A percentile compares a stretch with the other conserved stretches of the same genome.
Evolutionary conservation across 441 rosid species (phyloP).

Genomic region (Sinapis alba): DNA sequence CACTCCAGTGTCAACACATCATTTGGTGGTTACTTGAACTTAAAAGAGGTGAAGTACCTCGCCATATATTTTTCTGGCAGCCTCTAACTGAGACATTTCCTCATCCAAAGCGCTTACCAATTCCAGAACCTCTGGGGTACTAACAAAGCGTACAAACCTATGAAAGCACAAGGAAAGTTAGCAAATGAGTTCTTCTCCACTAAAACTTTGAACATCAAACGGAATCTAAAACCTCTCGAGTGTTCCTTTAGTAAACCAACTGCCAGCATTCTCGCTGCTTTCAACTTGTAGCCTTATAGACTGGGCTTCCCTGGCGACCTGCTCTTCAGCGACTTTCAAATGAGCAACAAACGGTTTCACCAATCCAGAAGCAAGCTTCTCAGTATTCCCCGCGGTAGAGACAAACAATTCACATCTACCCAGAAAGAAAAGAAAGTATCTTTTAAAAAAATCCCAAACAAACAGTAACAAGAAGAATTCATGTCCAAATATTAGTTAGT

Average conservation of each 20-base stretch:
- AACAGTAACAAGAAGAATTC: background rate
- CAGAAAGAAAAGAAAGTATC: background rate
- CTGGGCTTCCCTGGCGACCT: slow-evolving; percentile 58
- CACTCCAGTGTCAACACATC: slow-evolving; percentile 25
- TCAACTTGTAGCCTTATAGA: slow-evolving; percentile 78
- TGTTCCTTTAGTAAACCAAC: slow-evolving; percentile 97
- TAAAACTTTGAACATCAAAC: background rate
- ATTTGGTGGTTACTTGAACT: slow-evolving; percentile 18
- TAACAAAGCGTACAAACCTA: slow-evolving; percentile 98
- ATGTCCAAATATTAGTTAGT: slow-evolving; percentile 29
- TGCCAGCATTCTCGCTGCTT: slow-evolving; percentile 51
- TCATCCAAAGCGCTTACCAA: slow-evolving; percentile 75
- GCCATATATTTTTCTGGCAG: slow-evolving; percentile 82
- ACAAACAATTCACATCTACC: slow-evolving; percentile 87
- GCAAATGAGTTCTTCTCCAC: background rate
- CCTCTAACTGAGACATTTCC: slow-evolving; percentile 98
- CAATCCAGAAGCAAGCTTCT: slow-evolving; percentile 92
- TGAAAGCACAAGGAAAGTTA: slow-evolving; percentile 19
- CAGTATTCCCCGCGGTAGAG: slow-evolving; percentile 72
- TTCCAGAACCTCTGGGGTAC: slow-evolving; percentile 94
- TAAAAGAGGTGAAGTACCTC: slow-evolving; percentile 58
- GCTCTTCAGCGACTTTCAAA: slow-evolving; percentile 89
- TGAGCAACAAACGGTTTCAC: slow-evolving; percentile 92
- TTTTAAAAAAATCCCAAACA: slow-evolving; percentile 14
- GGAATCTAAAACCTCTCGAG: slow-evolving; percentile 78